These are phyloP conservation scores for Trametes sp. DNA, from an alignment of 1,284 basidiomycete genomes.

Conservation along the genomic window DNA sequence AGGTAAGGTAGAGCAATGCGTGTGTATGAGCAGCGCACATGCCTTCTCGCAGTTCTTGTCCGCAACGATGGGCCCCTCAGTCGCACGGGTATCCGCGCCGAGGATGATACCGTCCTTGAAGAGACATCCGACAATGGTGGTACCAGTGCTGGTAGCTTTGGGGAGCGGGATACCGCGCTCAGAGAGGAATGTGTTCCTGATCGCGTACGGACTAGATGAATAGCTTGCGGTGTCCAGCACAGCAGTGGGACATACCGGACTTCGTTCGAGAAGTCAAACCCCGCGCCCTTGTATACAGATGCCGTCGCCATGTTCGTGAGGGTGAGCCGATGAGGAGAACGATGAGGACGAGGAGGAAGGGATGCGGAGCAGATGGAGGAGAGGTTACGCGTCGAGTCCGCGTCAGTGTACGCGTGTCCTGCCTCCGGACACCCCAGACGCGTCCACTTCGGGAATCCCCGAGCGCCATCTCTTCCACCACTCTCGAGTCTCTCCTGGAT, in stretches of 20 bases:
- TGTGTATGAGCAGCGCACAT: conserved; percentile 22
- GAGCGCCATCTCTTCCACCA: background rate
- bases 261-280: conserved; percentile 49
- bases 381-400: conserved; percentile 36
- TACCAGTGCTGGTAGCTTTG: conserved; percentile 94
- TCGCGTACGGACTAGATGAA: background rate
- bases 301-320: conserved; percentile 36
- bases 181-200: conserved; percentile 82
- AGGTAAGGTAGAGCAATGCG: background rate
- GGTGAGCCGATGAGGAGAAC: background rate
- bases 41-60: conserved; percentile 99
- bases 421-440: conserved; percentile 23
- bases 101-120: conserved; percentile 95
- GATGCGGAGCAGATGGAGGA: conserved; percentile 7
- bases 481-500: background rate
- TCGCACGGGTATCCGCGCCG: conserved; percentile 97
- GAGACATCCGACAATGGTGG: conserved; percentile 97
- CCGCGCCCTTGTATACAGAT: conserved; percentile 38
- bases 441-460: background rate
- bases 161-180: conserved; percentile 75
- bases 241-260: conserved; percentile 37
- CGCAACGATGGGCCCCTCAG: conserved; percentile 94
- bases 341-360: conserved; percentile 11
- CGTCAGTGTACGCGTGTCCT: conserved; percentile 31
- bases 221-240: background rate